A percentile compares a stretch with the other conserved stretches of the same genome.
Evolutionary conservation across 441 rosid species (phyloP).

Genomic region (Populus tomentosa): DNA sequence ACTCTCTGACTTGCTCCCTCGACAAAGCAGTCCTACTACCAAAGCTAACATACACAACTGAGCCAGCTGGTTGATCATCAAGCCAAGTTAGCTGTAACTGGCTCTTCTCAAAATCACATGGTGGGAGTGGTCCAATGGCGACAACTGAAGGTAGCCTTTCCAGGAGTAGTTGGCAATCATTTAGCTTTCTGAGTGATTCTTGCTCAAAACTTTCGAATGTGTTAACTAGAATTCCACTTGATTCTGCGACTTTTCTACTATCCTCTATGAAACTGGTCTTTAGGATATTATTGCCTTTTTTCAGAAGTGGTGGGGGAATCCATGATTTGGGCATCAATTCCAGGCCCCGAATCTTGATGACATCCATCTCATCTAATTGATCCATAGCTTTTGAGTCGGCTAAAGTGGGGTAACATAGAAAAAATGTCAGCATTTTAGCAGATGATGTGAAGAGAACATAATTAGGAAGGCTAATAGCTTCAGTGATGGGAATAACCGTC

Average conservation of each 20-base stretch:
- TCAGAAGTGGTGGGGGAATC: slow-evolving; percentile 32
- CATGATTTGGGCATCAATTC: slow-evolving; percentile 27
- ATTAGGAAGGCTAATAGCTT: slow-evolving; percentile 21
- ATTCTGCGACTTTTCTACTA: slow-evolving; percentile 24
- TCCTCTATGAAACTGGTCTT: slow-evolving; percentile 22
- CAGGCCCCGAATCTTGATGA: slow-evolving; percentile 21
- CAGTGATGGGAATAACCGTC: slow-evolving; percentile 21
- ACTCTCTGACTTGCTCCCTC: slow-evolving; percentile 33
- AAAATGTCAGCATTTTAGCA: slow-evolving; percentile 29
- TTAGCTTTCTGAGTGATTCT: slow-evolving; percentile 19
- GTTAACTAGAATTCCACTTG: slow-evolving; percentile 34
- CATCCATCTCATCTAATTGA: slow-evolving; percentile 1
- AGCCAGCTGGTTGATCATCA: slow-evolving; percentile 14
- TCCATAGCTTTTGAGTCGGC: neutral
- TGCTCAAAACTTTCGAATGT: slow-evolving; percentile 25
- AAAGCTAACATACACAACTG: slow-evolving; percentile 24
- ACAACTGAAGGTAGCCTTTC: slow-evolving; percentile 17
- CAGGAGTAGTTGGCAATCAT: slow-evolving; percentile 3
- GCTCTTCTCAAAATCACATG: slow-evolving; percentile 14
- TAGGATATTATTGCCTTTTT: slow-evolving; percentile 9
- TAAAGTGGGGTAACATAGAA: slow-evolving; percentile 10
- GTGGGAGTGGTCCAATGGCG: slow-evolving; percentile 30
- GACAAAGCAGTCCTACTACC: slow-evolving; percentile 29
- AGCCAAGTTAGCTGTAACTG: neutral
- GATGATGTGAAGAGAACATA: slow-evolving; percentile 33